Evolutionary conservation across 2,329 filamentous ascomycete genomes (phyloP).

Genomic region (Clonostachys byssicola): DNA sequence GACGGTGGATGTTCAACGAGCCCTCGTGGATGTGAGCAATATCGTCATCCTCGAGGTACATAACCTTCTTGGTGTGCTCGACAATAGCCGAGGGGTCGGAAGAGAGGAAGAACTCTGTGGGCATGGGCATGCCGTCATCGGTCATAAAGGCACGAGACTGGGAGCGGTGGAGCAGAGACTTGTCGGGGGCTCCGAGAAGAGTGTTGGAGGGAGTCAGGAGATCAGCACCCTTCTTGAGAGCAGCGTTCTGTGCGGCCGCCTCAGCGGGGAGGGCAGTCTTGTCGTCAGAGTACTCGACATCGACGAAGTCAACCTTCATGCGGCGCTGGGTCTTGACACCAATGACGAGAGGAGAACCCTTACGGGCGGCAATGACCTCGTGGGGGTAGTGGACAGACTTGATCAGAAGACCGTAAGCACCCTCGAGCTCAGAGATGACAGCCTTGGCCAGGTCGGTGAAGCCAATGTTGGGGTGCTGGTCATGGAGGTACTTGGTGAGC

Average conservation of each 20-base stretch:
- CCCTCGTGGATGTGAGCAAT: constrained; percentile 99
- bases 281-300: constrained; percentile 94
- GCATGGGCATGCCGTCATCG: constrained; percentile 95
- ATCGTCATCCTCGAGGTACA: constrained; percentile 99
- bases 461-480: constrained; percentile 88
- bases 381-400: constrained; percentile 99
- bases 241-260: constrained; percentile 92
- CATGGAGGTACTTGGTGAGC: constrained; percentile 96
- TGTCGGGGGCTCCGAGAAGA: constrained; percentile 86
- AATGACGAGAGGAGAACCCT: constrained; percentile 96
- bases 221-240: constrained; percentile 81
- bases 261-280: constrained; percentile 81
- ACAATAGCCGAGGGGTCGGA: constrained; percentile 98
- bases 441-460: constrained; percentile 97
- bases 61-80: constrained; percentile 99
- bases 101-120: constrained; percentile 98
- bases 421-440: constrained; percentile 96
- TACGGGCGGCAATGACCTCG: constrained; percentile 95
- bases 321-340: constrained; percentile 96
- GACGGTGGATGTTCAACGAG: constrained; percentile 96
- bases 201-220: constrained; percentile 58
- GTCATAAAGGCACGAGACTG: constrained; percentile 99
- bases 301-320: constrained; percentile 99
- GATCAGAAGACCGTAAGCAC: constrained; percentile 93
- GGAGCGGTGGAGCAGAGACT: constrained; percentile 95